phyloP scores from a whole-genome alignment of 352 stramenopile species.

The Phytophthora rubi region DNA sequence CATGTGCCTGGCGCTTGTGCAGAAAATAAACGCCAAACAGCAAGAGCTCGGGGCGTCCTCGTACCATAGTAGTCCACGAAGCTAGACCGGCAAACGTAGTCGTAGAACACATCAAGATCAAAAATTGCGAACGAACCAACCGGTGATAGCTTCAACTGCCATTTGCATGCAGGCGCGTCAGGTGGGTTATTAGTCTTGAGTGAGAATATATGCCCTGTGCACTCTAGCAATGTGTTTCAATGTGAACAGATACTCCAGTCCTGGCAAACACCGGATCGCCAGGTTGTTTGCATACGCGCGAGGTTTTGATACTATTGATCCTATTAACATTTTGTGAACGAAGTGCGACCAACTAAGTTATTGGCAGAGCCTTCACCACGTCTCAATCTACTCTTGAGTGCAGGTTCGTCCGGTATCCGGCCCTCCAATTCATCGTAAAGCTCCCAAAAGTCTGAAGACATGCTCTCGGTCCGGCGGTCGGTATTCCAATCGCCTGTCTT shows the following conservation, averaged over 20 bases:
- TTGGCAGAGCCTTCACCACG: slow-evolving; percentile 22
- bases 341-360: slow-evolving; percentile 22
- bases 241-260: neutral
- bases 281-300: neutral
- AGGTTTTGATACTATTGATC: slow-evolving; percentile 5
- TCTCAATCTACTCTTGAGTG: slow-evolving; percentile 26
- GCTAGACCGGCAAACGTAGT: slow-evolving; percentile 34
- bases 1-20: slow-evolving; percentile 86
- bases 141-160: slow-evolving; percentile 1
- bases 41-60: slow-evolving; percentile 63
- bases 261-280: neutral
- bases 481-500: slow-evolving; percentile 51
- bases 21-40: slow-evolving; percentile 87
- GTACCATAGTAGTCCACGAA: slow-evolving; percentile 55
- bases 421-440: slow-evolving; percentile 29
- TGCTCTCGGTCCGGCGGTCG: slow-evolving; percentile 28
- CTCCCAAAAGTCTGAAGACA: slow-evolving; percentile 34
- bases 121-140: slow-evolving; percentile 26
- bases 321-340: slow-evolving; percentile 23
- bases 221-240: neutral
- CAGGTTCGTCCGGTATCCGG: slow-evolving; percentile 36
- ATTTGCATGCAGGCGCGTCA: neutral
- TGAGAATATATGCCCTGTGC: neutral
- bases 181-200: neutral
- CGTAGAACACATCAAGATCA: slow-evolving; percentile 45